These are phyloP conservation scores for Berkeleyomyces basicola DNA, from an alignment of 2,329 filamentous ascomycete species.

Conservation along the genomic window DNA sequence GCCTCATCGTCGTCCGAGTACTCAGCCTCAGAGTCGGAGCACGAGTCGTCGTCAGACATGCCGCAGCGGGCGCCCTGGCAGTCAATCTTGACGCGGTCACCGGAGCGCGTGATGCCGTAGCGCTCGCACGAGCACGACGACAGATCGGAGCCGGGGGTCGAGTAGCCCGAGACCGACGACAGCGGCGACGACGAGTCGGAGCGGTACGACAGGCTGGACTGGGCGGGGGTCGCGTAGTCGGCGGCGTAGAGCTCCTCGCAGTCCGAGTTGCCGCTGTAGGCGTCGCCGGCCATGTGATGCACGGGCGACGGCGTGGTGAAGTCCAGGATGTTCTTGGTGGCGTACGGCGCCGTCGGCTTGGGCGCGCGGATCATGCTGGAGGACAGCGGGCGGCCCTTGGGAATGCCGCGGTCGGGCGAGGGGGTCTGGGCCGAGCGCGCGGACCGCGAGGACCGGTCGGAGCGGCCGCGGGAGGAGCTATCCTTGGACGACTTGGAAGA, in stretches of 20 bases:
- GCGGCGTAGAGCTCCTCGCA: slow-evolving; percentile 23
- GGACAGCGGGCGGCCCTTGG: slow-evolving; percentile 78
- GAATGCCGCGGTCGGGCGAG: slow-evolving; percentile 47
- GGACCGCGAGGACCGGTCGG: slow-evolving; percentile 27
- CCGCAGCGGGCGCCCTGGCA: slow-evolving; percentile 81
- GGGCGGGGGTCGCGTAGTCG: slow-evolving; percentile 44
- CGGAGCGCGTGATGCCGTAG: slow-evolving; percentile 88
- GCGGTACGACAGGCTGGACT: slow-evolving; percentile 54
- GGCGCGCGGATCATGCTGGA: slow-evolving; percentile 81
- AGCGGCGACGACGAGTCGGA: slow-evolving; percentile 60
- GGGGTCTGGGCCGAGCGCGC: slow-evolving; percentile 29
- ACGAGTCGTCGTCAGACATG: slow-evolving; percentile 27
- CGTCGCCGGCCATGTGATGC: slow-evolving; percentile 57
- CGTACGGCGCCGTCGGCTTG: slow-evolving; percentile 74
- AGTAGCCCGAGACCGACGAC: slow-evolving; percentile 61
- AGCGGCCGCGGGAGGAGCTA: slow-evolving; percentile 25
- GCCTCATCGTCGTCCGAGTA: slow-evolving; percentile 24
- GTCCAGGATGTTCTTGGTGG: slow-evolving; percentile 70
- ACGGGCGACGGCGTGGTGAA: slow-evolving; percentile 40
- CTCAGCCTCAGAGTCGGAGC: slow-evolving; percentile 33
- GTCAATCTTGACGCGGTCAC: slow-evolving; percentile 89
- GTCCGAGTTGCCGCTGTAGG: slow-evolving; percentile 37
- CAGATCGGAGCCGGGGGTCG: slow-evolving; percentile 60
- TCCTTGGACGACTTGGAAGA: slow-evolving; percentile 28
- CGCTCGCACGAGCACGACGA: slow-evolving; percentile 82